Base-by-base conservation (phyloP, 768 basidiomycete species). In the Nidularia pulvinata region DNA sequence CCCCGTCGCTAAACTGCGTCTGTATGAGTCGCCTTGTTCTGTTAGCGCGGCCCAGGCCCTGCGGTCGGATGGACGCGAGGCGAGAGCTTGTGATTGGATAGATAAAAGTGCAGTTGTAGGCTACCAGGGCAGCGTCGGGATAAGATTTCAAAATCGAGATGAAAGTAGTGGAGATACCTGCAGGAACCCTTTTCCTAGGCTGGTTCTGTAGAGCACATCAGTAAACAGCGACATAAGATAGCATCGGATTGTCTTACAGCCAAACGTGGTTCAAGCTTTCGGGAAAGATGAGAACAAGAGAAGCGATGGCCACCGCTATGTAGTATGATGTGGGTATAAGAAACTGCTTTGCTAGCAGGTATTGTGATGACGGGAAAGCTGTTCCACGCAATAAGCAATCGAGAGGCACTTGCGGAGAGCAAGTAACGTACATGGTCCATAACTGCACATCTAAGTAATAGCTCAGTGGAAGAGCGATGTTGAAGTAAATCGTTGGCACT, bases 241-340 rank as follows among this genome's bases (percentile, higher is more conserved):
- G 19, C 16, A 47, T 5, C 22, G 13, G 1, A 3, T 14, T 30
- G 58, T 30, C 69, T 51, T 55, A 73, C 68, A 73, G 52, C 76
- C 75, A 78, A 37, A 75, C 64, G 57, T 71, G 72, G 52, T 75
- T 77, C 46, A 76, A 55, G 42, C 71, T 76, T 57, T 76, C 72
- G 0, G 78, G 78, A 48, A 78, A 80, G 35, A 80, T 66, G 1
- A 78, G 45, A 30, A 78, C 44, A 19, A 76, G 57, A 16, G 69
- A 62, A 14, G 62, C 63, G 33, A 78, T 56, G 2, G 76, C 76
- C 35, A 77, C 68, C 3, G 74, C 76, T 32, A 74, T 51, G 55
- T 77, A 80, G 54, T 71, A 75, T 6, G 56, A 45, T 4, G 72
- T 62, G 14, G 78, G 76, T 49, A 77, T 63, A 45, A 78, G 57